Evolutionary conservation across 2,329 filamentous ascomycete genomes (phyloP), one percentile per base, ranked within the genome.

Genomic region (Acrocalymma vagum): DNA sequence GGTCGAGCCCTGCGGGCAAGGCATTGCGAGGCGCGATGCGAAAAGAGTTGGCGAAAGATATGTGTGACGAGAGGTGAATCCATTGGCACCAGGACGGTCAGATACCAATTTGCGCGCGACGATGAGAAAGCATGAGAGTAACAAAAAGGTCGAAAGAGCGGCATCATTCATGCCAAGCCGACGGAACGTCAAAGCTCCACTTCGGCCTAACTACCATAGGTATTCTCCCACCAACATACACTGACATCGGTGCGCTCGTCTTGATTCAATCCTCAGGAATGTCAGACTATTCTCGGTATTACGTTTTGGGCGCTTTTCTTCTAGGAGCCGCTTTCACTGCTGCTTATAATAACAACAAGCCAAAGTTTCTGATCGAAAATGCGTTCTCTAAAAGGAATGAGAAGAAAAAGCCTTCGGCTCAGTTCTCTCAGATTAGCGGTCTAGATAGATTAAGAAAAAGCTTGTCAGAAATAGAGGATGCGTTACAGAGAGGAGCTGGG

Each of bases 31-130:
- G 83, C 78, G 31, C 83, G 82, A 62, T 92, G 88, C 29, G 84
- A 83, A 60, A 95, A 95, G 27, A 97, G 82, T 75, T 90, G 88
- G 60, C 88, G 84, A 63, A 96, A 93, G 65, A 96, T 80, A 65
- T 86, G 87, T 32, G 83, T 83, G 53, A 91, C 79, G 48, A 89
- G 76, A 44, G 87, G 86, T 13, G 89, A 92, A 74, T 96, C 91
- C 91, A 96, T 95, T 62, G 59, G 42, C 45, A 48, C 53, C 53
- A 38, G 43, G n/a, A 45, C 42, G 25, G 42, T 42, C 39, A 34
- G 29, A 34, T n/a, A n/a, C n/a, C n/a, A n/a, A 35, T 38, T 13
- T 33, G 32, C 29, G 40, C 36, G 50, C 48, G 48, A 53, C 39
- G 29, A 32, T 47, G 40, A 40, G 29, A 31, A 45, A 30, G n/a